Conservation (phyloP, 2,329 filamentous ascomycete species). For the Colletotrichum tamarilloi region DNA sequence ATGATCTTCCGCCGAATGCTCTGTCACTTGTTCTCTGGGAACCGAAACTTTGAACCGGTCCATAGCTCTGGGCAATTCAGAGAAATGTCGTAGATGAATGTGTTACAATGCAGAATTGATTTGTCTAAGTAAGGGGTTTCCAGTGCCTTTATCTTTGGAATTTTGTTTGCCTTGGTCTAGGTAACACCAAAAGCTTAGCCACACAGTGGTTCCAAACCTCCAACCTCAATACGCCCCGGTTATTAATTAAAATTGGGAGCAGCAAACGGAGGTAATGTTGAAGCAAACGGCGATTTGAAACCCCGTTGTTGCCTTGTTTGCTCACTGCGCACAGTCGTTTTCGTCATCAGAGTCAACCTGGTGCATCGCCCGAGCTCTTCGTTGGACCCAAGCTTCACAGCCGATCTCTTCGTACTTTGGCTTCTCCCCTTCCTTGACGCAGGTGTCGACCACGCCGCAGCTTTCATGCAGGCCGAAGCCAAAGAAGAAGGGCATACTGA, state of each 20-base stretch:
- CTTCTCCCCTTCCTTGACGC: constrained; percentile 46
- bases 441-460: constrained; percentile 52
- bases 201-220: neutral
- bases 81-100: neutral
- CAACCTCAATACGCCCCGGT: neutral
- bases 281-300: neutral
- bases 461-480: constrained; percentile 53
- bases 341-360: constrained; percentile 32
- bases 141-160: neutral
- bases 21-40: neutral
- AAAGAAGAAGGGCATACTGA: constrained; percentile 61
- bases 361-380: constrained; percentile 48
- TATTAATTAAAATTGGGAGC: neutral
- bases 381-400: constrained; percentile 52
- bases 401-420: constrained; percentile 52
- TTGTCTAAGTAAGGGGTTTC: neutral
- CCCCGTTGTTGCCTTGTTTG: neutral
- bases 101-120: neutral
- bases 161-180: neutral
- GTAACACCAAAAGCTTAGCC: neutral
- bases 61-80: neutral
- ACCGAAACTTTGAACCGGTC: neutral
- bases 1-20: neutral
- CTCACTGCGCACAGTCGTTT: neutral
- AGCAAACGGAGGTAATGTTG: neutral